These are phyloP conservation scores for Lactarius vividus DNA, from an alignment of 768 basidiomycete genomes.

Conservation along the genomic window DNA sequence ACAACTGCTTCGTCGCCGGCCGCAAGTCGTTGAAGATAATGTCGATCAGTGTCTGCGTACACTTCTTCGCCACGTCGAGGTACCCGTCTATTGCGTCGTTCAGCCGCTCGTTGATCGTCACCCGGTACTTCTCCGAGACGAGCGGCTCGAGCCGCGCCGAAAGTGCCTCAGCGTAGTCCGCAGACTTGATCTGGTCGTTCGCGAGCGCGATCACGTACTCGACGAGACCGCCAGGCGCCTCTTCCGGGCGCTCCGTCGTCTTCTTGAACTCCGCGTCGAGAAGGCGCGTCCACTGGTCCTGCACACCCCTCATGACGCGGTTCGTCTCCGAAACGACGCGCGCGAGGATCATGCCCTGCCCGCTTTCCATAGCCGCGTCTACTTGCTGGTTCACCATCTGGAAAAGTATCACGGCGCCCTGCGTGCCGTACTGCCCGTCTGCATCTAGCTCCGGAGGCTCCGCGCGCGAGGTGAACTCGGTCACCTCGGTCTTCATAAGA, in stretches of 20 bases:
- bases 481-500: constrained; percentile 86
- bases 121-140: constrained; percentile 89
- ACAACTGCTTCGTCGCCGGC: constrained; percentile 79
- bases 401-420: constrained; percentile 91
- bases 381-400: constrained; percentile 98
- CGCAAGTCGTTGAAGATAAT: constrained; percentile 94
- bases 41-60: constrained; percentile 90
- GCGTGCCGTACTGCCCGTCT: constrained; percentile 86
- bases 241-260: constrained; percentile 86
- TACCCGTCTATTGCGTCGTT: constrained; percentile 99
- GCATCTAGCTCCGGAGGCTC: constrained; percentile 87
- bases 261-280: constrained; percentile 86
- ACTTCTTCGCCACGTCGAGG: constrained; percentile 96
- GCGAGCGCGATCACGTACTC: constrained; percentile 97
- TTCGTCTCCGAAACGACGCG: constrained; percentile 86
- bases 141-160: constrained; percentile 84
- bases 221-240: constrained; percentile 81
- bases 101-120: constrained; percentile 75
- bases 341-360: constrained; percentile 89
- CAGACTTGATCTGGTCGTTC: constrained; percentile 96
- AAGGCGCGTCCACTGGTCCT: constrained; percentile 82
- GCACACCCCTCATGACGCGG: constrained; percentile 85
- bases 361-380: constrained; percentile 92
- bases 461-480: constrained; percentile 77
- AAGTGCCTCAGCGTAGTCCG: constrained; percentile 88